Conservation (phyloP, 148 eudicot genomes). For the Fagopyrum esculentum region DNA sequence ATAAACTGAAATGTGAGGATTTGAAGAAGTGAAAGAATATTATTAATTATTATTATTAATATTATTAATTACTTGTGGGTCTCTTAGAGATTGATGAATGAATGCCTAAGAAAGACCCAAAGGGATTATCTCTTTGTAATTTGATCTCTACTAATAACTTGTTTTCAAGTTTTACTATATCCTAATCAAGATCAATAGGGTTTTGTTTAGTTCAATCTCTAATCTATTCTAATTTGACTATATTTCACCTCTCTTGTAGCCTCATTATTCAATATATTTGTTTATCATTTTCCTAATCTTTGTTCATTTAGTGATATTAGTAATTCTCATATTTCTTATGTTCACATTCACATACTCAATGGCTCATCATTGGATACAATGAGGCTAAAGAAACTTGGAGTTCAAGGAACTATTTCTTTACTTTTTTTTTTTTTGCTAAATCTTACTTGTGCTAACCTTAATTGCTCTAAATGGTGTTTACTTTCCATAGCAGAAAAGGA, state of each 20-base stretch:
- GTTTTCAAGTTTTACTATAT: not conserved
- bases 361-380: not conserved
- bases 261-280: not conserved
- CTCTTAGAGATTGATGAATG: not conserved
- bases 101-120: not conserved
- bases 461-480: constrained; percentile 6
- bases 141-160: constrained; percentile 5
- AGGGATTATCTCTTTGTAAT: constrained; percentile 3
- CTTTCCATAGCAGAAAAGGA: constrained; percentile 3
- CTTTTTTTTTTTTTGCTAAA: not conserved
- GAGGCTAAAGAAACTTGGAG: constrained; percentile 2
- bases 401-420: constrained; percentile 4
- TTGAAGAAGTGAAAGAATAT: not conserved
- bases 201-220: not conserved
- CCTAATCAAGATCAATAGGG: constrained; percentile 11
- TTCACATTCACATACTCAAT: not conserved
- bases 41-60: not conserved
- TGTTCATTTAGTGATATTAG: not conserved
- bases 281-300: not conserved
- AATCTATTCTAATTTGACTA: not conserved
- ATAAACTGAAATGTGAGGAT: constrained; percentile 4
- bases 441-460: not conserved
- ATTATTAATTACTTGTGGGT: not conserved
- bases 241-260: not conserved
- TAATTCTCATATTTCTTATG: not conserved